Conservation (phyloP, 164 flowering plant species). For the Liquidambar formosana region DNA sequence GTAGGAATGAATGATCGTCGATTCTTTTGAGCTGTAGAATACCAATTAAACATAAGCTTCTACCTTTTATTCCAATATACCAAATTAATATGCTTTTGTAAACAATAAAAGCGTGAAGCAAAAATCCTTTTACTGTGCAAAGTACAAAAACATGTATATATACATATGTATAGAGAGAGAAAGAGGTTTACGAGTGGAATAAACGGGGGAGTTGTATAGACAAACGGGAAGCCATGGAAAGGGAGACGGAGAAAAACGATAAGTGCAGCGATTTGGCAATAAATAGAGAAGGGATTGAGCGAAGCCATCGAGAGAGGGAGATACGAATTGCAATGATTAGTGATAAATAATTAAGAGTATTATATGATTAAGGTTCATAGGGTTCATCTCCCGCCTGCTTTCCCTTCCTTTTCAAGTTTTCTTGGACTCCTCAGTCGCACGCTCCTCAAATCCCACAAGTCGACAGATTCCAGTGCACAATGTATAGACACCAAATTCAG, state of each 20-base stretch:
- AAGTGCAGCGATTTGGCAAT: not conserved
- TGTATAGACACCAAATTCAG: no score
- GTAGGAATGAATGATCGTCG: no score
- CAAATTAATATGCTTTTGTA: no score
- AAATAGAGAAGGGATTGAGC: not conserved
- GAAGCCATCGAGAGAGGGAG: conserved; percentile 15
- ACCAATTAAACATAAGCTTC: no score
- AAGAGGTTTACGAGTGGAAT: conserved; percentile 20
- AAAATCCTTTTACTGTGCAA: no score
- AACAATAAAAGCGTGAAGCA: not conserved
- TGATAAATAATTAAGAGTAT: not conserved
- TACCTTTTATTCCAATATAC: no score
- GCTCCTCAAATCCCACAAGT: no score
- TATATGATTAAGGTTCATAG: conserved; percentile 8
- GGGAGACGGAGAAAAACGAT: not conserved
- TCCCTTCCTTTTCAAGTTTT: not conserved
- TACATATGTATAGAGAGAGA: not conserved
- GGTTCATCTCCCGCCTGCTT: conserved; percentile 25
- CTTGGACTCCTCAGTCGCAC: not conserved
- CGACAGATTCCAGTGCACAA: no score
- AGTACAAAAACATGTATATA: no score
- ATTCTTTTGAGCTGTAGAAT: no score
- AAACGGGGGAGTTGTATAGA: conserved; percentile 6
- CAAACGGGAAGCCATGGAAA: conserved; percentile 24
- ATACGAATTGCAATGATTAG: not conserved